Evolutionary conservation across 164 flowering plant genomes (phyloP), one percentile per base, ranked within the genome.

Genomic region (Sextonia rubra): DNA sequence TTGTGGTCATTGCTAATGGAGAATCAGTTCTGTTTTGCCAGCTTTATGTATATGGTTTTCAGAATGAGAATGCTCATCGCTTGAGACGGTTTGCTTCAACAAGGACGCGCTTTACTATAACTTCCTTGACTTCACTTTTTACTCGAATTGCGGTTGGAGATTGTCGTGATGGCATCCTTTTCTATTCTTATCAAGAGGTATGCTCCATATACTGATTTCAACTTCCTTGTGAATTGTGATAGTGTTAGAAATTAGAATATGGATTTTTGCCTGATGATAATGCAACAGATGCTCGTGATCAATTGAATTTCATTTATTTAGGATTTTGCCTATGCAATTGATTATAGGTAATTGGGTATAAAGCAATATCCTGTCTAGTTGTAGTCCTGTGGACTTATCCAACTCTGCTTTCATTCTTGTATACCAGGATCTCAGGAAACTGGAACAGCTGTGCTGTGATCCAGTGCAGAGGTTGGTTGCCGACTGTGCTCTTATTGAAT

Each of bases 91-190:
- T 82, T 66, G 88, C 99, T 78, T 77, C 76, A 0, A 89, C 83
- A 61, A 90, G 91, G 82, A 91, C 99, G 60, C 93, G 98, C 32
- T 91, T 88, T 77, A 83, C 86, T 80, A 86, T 93, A 58, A 83
- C 84, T 62, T 86, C 92, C 64, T 80, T 95, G 87, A 84, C 92
- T 69, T 71, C 97, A 47, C 82, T 86, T 60, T 81, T 79, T 77
- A 88, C 87, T 66, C 88, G 91, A 82, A 95, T 95, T 80, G 99
- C 92, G 71, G 97, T 95, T 77, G 97, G 98, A 73, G 99, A 95
- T 84, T 90, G 97, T 79, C 96, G 99, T 60, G 99, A 95, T 89
- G 99, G 99, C 29, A 75, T 95, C 75, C 92, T 95, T 78, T 89
- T 90, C 78, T 95, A 85, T 79, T 80, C 93, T 18, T 93, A 90